phyloP scores from a whole-genome alignment of 1,284 basidiomycete species.

The Moesziomyces globuligerus region DNA sequence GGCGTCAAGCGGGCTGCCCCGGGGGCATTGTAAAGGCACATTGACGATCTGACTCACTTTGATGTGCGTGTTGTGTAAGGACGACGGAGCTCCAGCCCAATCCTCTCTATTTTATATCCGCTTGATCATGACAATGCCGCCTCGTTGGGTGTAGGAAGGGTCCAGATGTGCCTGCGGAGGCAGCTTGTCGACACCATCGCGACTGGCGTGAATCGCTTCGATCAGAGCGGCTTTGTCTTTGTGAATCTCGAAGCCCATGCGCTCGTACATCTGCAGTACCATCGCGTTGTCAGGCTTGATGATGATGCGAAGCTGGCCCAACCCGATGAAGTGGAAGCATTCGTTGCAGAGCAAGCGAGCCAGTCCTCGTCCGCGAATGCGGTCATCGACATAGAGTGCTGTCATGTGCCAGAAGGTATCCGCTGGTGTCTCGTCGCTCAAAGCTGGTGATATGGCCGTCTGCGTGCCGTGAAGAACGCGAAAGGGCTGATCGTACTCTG shows the following conservation, averaged over 20 bases:
- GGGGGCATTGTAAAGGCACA: too few relatives aligned
- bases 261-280: conserved; percentile 22
- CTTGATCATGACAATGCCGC: conserved; percentile 19
- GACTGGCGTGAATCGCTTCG: conserved; percentile 19
- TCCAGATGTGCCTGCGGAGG: not conserved
- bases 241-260: conserved; percentile 13
- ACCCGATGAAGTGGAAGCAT: conserved; percentile 10
- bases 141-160: conserved; percentile 4
- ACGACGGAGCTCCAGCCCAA: too few relatives aligned
- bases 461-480: not conserved
- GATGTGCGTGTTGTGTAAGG: too few relatives aligned
- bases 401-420: conserved; percentile 25
- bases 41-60: too few relatives aligned
- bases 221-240: conserved; percentile 4
- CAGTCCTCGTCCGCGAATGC: conserved; percentile 12
- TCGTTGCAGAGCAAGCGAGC: conserved; percentile 13
- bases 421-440: not conserved
- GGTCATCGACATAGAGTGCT: conserved; percentile 22
- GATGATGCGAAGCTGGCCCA: conserved; percentile 19
- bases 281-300: conserved; percentile 23
- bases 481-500: conserved; percentile 15
- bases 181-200: conserved; percentile 9
- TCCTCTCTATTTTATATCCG: not conserved
- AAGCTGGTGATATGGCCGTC: conserved; percentile 1
- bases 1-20: too few relatives aligned